Conservation (phyloP, 176 grass and related monocot species). For the Cenchrus purpureus region DNA sequence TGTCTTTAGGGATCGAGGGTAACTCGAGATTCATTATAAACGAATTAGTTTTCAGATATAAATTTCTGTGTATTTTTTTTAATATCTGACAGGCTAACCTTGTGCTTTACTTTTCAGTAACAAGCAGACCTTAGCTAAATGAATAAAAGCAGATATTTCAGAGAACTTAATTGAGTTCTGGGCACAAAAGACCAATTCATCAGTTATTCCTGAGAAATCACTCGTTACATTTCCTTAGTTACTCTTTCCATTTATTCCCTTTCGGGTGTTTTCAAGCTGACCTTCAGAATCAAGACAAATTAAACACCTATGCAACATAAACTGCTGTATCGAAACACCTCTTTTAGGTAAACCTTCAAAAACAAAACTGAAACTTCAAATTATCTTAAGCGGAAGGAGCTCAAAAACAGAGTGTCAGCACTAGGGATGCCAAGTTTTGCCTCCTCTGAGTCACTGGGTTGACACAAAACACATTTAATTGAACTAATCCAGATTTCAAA, state of each 20-base stretch:
- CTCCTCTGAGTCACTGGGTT: neutral
- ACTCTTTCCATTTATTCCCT: neutral
- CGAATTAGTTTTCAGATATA: conserved; percentile 13
- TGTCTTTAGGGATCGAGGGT: neutral
- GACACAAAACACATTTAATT: neutral
- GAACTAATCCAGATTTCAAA: neutral
- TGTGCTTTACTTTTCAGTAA: conserved; percentile 15
- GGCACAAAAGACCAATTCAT: neutral
- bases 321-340: neutral
- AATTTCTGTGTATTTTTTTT: neutral
- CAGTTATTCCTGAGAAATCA: neutral
- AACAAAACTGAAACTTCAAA: conserved; percentile 6
- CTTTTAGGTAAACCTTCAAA: neutral
- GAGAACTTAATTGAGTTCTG: neutral
- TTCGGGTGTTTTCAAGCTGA: no score
- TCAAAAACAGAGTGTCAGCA: neutral
- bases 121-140: neutral
- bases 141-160: neutral
- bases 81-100: neutral
- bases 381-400: neutral
- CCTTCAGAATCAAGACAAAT: no score
- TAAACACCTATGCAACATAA: neutral
- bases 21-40: neutral
- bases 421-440: neutral
- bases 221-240: neutral